These are phyloP conservation scores for Oenanthe javanica DNA, from an alignment of 140 eudicot species.

Conservation along the genomic window DNA sequence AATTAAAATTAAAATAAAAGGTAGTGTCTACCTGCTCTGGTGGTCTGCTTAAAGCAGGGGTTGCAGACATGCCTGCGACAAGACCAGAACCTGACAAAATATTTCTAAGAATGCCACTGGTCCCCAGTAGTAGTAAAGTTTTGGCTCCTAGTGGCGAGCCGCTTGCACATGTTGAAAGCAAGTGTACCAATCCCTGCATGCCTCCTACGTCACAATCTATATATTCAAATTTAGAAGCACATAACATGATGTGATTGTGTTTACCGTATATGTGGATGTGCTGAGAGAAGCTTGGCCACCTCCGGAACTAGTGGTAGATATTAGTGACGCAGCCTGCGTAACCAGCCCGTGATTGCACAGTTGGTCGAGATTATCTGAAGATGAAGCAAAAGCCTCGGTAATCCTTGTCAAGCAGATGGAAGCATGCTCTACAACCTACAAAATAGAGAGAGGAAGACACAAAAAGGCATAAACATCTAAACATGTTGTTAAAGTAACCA, in stretches of 20 bases:
- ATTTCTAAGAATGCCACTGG: constrained; percentile 88
- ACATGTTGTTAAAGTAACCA: not conserved
- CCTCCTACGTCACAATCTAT: constrained; percentile 22
- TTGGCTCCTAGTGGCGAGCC: constrained; percentile 93
- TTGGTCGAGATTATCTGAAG: constrained; percentile 74
- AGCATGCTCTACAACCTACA: constrained; percentile 79
- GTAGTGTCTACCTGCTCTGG: constrained; percentile 13
- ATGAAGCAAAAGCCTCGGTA: constrained; percentile 77
- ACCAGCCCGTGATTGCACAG: constrained; percentile 82
- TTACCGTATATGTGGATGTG: constrained; percentile 84
- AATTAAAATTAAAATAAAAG: not conserved
- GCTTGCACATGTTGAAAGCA: constrained; percentile 95
- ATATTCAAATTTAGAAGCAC: not conserved
- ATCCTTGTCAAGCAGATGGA: constrained; percentile 81
- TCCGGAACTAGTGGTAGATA: constrained; percentile 69
- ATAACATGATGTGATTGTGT: constrained; percentile 6
- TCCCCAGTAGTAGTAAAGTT: constrained; percentile 73
- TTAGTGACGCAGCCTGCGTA: constrained; percentile 78
- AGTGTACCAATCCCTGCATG: constrained; percentile 85
- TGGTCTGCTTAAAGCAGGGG: constrained; percentile 21
- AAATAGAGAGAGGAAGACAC: not conserved
- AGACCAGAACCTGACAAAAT: constrained; percentile 80
- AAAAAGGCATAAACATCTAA: not conserved
- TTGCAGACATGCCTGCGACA: constrained; percentile 58
- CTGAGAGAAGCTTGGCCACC: constrained; percentile 87